phyloP scores from a whole-genome alignment of 192 early-diverging fungal genomes.

The Umbelopsis ramanniana region DNA sequence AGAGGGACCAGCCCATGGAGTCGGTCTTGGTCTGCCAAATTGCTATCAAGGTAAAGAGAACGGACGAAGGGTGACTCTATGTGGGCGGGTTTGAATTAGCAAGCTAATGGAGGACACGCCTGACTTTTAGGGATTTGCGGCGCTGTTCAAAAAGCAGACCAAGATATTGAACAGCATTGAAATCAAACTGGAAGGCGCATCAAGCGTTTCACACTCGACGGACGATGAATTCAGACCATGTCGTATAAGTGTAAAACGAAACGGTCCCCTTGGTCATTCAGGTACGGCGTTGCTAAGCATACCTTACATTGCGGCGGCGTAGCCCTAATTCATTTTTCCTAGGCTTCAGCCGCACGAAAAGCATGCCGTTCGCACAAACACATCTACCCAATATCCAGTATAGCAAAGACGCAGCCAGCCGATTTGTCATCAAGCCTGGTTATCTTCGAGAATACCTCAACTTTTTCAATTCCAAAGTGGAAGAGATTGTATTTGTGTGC shows the following conservation, averaged over 20 bases:
- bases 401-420: constrained; percentile 4
- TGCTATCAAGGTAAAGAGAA: neutral
- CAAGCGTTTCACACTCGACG: neutral
- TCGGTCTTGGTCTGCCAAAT: constrained; percentile 1
- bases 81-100: neutral
- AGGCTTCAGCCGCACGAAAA: constrained; percentile 14
- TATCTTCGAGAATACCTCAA: constrained; percentile 11
- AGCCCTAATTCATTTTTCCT: neutral
- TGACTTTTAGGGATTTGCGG: constrained; percentile 5
- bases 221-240: neutral
- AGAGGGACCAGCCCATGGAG: neutral
- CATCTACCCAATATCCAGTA: constrained; percentile 8
- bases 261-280: constrained; percentile 5
- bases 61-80: neutral
- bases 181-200: neutral
- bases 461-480: constrained; percentile 12
- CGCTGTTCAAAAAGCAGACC: constrained; percentile 1
- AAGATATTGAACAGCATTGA: constrained; percentile 11
- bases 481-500: constrained; percentile 13
- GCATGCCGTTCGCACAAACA: constrained; percentile 16
- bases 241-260: constrained; percentile 12
- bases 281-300: neutral
- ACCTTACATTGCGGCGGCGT: no score
- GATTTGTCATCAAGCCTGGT: neutral
- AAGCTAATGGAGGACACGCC: neutral